These are phyloP conservation scores for Posidonia oceanica DNA, from an alignment of 116 monocot genomes.

Conservation along the genomic window DNA sequence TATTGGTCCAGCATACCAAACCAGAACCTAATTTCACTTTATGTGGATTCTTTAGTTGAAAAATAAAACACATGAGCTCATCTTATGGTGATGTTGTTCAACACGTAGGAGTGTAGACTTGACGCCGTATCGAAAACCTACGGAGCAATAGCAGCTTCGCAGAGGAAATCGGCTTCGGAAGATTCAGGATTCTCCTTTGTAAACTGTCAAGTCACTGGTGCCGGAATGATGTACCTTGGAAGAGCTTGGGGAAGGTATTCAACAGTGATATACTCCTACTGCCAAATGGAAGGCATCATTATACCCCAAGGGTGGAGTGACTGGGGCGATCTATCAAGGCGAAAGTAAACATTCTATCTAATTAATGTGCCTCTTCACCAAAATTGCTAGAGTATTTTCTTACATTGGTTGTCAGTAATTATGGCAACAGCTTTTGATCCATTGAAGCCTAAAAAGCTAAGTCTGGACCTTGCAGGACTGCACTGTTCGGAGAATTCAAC, in stretches of 20 bases:
- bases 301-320: constrained; percentile 75
- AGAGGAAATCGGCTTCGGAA: constrained; percentile 56
- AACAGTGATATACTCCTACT: constrained; percentile 57
- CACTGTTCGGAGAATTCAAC: constrained; percentile 64
- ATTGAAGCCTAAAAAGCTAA: not conserved
- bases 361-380: too few relatives aligned
- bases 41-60: too few relatives aligned
- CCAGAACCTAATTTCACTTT: too few relatives aligned
- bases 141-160: constrained; percentile 83
- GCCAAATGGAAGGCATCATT: constrained; percentile 45
- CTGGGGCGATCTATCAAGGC: constrained; percentile 83
- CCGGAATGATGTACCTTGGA: constrained; percentile 61
- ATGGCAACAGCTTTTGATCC: not conserved
- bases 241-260: constrained; percentile 95
- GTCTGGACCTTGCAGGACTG: constrained; percentile 39
- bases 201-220: constrained; percentile 45
- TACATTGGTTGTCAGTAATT: too few relatives aligned
- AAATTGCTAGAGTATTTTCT: too few relatives aligned
- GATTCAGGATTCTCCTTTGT: constrained; percentile 77
- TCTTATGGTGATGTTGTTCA: not conserved
- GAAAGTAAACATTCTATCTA: constrained; percentile 23
- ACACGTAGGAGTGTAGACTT: constrained; percentile 44
- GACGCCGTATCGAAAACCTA: constrained; percentile 43
- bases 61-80: too few relatives aligned
- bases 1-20: too few relatives aligned